Base-by-base conservation (phyloP, 1,284 basidiomycete species). In the Grifola frondosa region DNA sequence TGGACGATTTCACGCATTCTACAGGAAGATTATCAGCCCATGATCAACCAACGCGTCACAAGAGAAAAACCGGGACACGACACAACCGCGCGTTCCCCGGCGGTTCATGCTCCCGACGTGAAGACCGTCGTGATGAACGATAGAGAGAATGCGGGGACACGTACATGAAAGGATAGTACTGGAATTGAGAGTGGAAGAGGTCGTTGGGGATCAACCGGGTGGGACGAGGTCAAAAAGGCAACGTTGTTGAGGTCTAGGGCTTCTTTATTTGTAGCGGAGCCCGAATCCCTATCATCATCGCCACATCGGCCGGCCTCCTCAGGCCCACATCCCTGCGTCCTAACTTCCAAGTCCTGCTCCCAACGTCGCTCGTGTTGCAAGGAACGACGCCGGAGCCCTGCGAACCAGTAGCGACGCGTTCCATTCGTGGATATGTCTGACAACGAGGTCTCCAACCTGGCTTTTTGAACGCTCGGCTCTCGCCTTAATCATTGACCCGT, bases 1-100 rank as follows among this genome's bases (percentile, higher is more conserved):
- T 96, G 93, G 65, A 96, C 92, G 71, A 96, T 95, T 84, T 95
- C 92, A 79, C 91, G 87, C 91, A 94, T 91, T 75, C 87, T 91
- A 55, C 39, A 51, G 56, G 53, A 53, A 44, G 52, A 52, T 59
- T 46, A 57, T 69, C 57, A 72, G 66, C 50, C 40, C 20, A 28
- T 23, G 25, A 42, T 33, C 33, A 30, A 36, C 36, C 44, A 48
- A 40, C 40, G 33, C 36, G 37, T 39, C 37, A 30, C 31, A 17
- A n/a, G 35, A 34, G 32, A 47, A 43, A 32, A 22, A 33, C 17
- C 26, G 26, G 30, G 23, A 47, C 36, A 32, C 30, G 36, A 39
- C 23, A 20, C 20, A 33, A 11, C 29, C 42, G 29, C 44, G 43
- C 36, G 19, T 26, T 30, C 16, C 7, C 16, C 3, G 19, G 16